Conservation (phyloP, 2,329 filamentous ascomycete genomes). For the Aspergillus niger region DNA sequence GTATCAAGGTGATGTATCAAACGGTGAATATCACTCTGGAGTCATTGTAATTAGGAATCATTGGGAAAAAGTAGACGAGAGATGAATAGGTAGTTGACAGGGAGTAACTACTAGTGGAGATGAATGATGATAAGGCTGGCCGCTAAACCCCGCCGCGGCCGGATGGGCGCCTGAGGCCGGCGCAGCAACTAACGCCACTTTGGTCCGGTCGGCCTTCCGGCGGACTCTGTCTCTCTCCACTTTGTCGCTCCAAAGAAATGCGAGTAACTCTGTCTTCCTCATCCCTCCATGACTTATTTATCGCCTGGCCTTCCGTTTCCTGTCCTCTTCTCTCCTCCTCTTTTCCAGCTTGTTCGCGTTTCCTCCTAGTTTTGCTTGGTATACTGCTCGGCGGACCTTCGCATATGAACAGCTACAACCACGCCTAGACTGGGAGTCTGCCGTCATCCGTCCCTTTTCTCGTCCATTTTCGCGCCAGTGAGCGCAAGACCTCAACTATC, state of each 20-base stretch:
- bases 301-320: background rate
- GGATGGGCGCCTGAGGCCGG: background rate
- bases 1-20: too few relatives aligned
- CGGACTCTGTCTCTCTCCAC: background rate
- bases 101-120: background rate
- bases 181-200: slow-evolving; percentile 9
- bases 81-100: background rate
- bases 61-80: background rate
- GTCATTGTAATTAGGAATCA: too few relatives aligned
- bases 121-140: background rate
- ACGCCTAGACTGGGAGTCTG: background rate
- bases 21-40: too few relatives aligned
- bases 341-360: background rate
- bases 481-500: slow-evolving; percentile 21
- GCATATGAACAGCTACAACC: background rate
- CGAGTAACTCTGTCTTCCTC: background rate
- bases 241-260: background rate
- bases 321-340: background rate
- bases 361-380: background rate
- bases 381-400: background rate
- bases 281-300: background rate
- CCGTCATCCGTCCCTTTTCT: slow-evolving; percentile 12
- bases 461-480: slow-evolving; percentile 23
- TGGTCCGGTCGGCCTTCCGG: slow-evolving; percentile 1
- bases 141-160: background rate